Conservation (phyloP, 768 basidiomycete genomes). For the Amanita pseudoporphyria region DNA sequence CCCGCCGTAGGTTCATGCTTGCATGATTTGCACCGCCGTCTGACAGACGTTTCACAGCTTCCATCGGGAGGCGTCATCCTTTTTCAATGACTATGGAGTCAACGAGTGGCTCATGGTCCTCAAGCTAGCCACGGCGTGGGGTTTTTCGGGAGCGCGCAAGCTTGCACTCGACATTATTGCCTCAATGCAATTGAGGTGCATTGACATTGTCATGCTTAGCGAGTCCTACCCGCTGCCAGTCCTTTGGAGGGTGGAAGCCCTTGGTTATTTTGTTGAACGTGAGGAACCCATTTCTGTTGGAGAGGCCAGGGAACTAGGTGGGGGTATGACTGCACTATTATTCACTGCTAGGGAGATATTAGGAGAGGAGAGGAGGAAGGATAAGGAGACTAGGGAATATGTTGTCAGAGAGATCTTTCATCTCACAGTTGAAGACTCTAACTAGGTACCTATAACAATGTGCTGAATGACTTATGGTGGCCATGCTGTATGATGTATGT, state of each 20-base stretch:
- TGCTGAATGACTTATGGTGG: too few relatives aligned
- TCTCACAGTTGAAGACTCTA: not conserved
- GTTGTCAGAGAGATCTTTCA: slow-evolving; percentile 15
- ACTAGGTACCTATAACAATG: not conserved
- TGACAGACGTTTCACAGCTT: slow-evolving; percentile 16
- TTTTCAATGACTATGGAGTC: slow-evolving; percentile 13
- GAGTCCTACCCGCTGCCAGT: slow-evolving; percentile 7
- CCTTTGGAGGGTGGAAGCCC: not conserved
- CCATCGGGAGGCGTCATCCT: slow-evolving; percentile 19
- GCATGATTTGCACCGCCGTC: not conserved
- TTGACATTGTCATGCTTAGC: slow-evolving; percentile 11
- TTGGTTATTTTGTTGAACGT: not conserved
- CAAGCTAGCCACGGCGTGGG: not conserved
- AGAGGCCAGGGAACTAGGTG: slow-evolving; percentile 22
- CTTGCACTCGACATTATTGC: not conserved
- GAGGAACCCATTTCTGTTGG: slow-evolving; percentile 4
- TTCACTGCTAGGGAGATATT: slow-evolving; percentile 17
- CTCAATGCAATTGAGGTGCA: not conserved
- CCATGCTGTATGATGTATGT: not conserved
- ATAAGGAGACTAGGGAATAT: slow-evolving; percentile 15
- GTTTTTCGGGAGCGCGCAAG: not conserved
- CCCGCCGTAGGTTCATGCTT: slow-evolving; percentile 6
- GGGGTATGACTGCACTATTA: slow-evolving; percentile 14
- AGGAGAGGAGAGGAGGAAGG: slow-evolving; percentile 15
- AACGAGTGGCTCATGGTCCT: slow-evolving; percentile 4